These are phyloP conservation scores for Diddensiella transvaalensis DNA, from an alignment of 805 yeast genomes.

Conservation along the genomic window DNA sequence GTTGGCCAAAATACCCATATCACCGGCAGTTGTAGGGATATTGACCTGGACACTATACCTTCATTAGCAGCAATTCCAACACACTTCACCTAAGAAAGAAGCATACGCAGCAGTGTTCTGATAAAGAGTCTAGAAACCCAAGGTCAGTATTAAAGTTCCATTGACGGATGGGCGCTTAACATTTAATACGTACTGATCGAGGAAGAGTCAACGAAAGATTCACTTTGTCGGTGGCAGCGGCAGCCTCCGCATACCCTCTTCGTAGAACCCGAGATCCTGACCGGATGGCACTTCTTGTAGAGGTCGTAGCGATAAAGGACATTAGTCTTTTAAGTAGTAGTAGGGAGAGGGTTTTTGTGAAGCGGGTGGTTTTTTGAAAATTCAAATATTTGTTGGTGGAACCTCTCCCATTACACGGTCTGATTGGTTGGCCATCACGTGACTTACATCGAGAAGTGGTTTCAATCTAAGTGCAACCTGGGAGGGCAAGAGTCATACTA, in stretches of 20 bases:
- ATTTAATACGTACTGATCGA: conserved; percentile 50
- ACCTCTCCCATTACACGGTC: too few relatives aligned
- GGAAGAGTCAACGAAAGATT: conserved; percentile 90
- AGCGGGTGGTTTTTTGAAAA: neutral
- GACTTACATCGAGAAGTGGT: too few relatives aligned
- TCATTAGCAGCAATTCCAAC: neutral
- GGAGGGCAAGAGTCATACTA: too few relatives aligned
- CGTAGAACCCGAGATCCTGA: conserved; percentile 32
- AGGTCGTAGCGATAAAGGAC: conserved; percentile 20
- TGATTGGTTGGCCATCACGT: neutral
- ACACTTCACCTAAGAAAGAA: neutral
- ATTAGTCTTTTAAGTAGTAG: neutral
- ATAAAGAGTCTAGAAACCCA: conserved; percentile 34
- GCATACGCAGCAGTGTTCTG: conserved; percentile 34
- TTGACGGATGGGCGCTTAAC: too few relatives aligned
- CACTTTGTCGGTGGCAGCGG: conserved; percentile 62
- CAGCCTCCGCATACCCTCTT: conserved; percentile 87
- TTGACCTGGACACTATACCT: conserved; percentile 66
- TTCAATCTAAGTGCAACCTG: too few relatives aligned
- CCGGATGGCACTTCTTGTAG: conserved; percentile 17
- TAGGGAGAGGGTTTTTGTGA: neutral
- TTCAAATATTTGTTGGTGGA: too few relatives aligned
- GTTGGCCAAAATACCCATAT: conserved; percentile 93
- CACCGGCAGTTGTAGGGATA: conserved; percentile 93
- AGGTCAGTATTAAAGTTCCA: neutral